Evolutionary conservation across 345 rosid genomes (phyloP).

Genomic region (Eutrema japonicum): DNA sequence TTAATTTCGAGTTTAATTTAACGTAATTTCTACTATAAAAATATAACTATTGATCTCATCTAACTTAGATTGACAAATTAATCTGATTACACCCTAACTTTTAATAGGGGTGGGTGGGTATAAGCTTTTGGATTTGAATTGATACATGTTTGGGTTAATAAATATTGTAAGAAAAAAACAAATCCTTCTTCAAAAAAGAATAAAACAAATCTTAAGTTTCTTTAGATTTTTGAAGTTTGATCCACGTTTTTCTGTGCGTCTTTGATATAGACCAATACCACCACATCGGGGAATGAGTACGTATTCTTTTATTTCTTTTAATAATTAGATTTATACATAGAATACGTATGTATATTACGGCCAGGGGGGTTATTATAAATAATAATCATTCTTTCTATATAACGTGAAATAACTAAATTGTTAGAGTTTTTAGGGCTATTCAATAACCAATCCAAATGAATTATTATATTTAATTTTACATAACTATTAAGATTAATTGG

Average conservation of each 20-base stretch:
- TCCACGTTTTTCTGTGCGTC: no score
- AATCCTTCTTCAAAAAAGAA: no score
- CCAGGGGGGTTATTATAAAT: not conserved
- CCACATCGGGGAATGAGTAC: no score
- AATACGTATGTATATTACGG: no score
- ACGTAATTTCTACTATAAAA: not conserved
- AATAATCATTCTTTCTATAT: not conserved
- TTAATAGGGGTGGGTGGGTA: not conserved
- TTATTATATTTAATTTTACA: not conserved
- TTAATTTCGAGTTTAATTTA: not conserved
- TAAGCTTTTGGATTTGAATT: not conserved
- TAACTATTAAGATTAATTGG: not conserved
- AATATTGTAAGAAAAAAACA: not conserved
- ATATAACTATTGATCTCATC: not conserved
- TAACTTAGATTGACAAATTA: slow-evolving; percentile 2
- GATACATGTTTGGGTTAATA: not conserved
- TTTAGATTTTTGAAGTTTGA: no score
- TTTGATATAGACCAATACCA: no score
- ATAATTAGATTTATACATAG: no score
- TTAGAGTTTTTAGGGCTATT: not conserved
- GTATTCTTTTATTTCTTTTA: no score
- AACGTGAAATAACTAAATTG: not conserved
- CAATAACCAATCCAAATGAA: not conserved
- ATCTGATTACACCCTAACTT: not conserved
- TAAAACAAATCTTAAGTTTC: not conserved